Percentiles rank a stretch among this genome's conserved stretches.
Conservation (phyloP, 2,329 filamentous ascomycete species). For the Cladosporium sphaerospermum region DNA sequence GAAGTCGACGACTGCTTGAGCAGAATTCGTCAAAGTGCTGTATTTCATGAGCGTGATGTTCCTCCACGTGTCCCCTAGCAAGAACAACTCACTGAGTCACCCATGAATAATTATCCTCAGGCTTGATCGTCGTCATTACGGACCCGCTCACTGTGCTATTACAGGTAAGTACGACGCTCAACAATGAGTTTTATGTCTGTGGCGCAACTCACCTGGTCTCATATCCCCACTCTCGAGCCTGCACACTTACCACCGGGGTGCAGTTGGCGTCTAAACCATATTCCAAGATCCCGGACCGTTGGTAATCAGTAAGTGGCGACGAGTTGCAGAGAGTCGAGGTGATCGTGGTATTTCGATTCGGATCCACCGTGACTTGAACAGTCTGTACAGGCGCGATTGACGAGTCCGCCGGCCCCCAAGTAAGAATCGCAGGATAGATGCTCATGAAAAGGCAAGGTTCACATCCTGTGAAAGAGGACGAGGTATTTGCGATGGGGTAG, state of each 20-base stretch:
- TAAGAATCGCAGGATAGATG: too few species aligned
- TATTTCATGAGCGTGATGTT: too few species aligned
- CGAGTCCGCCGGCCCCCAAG: too few species aligned
- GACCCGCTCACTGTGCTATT: too few species aligned
- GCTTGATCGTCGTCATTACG: too few species aligned
- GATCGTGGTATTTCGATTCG: neutral
- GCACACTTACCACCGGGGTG: neutral
- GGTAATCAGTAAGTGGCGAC: neutral
- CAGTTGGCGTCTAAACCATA: neutral
- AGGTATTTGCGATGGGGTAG: too few species aligned
- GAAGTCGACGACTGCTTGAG: neutral
- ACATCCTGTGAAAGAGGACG: too few species aligned
- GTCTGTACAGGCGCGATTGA: too few species aligned
- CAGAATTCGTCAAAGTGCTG: neutral
- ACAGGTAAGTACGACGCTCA: neutral
- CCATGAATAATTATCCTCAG: too few species aligned
- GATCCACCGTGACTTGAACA: neutral
- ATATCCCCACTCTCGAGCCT: neutral
- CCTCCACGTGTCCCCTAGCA: too few species aligned
- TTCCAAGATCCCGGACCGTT: neutral
- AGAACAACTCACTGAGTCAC: too few species aligned
- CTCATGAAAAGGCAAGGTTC: too few species aligned
- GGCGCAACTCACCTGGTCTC: neutral
- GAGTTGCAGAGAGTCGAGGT: neutral
- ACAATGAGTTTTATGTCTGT: neutral